A percentile compares a stretch with the other conserved stretches of the same genome.
Conservation (phyloP, 2,329 filamentous ascomycete species). For the Tolypocladium tropicale region DNA sequence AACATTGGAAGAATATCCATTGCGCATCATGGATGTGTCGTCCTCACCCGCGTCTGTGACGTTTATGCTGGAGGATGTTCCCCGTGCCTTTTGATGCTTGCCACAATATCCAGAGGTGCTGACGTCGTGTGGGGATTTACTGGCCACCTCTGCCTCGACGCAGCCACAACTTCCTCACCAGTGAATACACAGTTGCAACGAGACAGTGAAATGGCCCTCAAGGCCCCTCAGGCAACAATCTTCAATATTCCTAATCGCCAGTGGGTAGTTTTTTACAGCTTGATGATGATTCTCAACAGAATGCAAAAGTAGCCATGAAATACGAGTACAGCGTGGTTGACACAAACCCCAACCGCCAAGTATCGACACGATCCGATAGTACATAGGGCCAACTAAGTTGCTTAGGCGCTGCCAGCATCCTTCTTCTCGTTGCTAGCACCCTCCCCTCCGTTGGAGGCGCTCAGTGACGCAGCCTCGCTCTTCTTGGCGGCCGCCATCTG, state of each 20-base stretch:
- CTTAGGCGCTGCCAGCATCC: slow-evolving; percentile 2
- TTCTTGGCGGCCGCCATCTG: slow-evolving; percentile 62
- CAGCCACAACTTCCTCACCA: not conserved
- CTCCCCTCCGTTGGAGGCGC: slow-evolving; percentile 16
- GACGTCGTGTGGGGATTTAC: not conserved
- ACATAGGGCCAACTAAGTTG: not conserved
- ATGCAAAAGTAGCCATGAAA: too few relatives aligned
- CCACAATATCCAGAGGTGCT: not conserved
- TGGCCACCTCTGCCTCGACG: not conserved
- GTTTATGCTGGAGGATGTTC: not conserved
- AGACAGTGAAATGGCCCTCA: not conserved
- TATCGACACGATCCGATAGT: not conserved
- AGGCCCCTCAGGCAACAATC: not conserved
- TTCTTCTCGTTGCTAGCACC: slow-evolving; percentile 6
- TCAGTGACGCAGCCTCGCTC: slow-evolving; percentile 15
- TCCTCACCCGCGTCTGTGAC: not conserved
- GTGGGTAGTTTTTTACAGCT: not conserved
- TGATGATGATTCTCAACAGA: not conserved
- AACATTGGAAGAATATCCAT: not conserved
- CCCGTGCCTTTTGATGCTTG: not conserved
- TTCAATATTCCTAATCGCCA: not conserved
- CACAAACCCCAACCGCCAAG: not conserved
- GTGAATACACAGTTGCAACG: not conserved
- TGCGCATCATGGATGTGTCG: not conserved
- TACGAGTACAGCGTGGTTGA: not conserved